A percentile compares a stretch with the other conserved stretches of the same genome.
phyloP scores from a whole-genome alignment of 2,329 filamentous ascomycete genomes.

The Eurotiales sp. region DNA sequence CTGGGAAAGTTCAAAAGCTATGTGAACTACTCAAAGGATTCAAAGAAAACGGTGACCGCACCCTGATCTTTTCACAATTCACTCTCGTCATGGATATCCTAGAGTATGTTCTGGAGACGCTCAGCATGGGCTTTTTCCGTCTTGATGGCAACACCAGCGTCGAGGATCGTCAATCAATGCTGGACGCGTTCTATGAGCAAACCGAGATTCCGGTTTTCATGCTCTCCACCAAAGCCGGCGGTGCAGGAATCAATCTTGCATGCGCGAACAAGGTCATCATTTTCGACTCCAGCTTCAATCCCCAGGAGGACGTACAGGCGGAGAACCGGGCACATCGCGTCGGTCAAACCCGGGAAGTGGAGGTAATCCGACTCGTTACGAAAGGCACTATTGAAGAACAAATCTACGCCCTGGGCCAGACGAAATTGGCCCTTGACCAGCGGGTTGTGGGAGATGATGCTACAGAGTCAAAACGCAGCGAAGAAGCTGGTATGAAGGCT shows the following conservation, averaged over 20 bases:
- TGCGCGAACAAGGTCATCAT: slow-evolving; percentile 97
- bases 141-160: slow-evolving; percentile 83
- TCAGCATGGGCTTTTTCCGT: slow-evolving; percentile 73
- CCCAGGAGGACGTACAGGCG: slow-evolving; percentile 96
- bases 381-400: slow-evolving; percentile 85
- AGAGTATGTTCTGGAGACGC: slow-evolving; percentile 70
- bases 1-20: slow-evolving; percentile 82
- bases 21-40: slow-evolving; percentile 70
- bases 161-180: slow-evolving; percentile 76
- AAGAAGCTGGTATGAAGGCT: slow-evolving; percentile 48
- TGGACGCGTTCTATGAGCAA: slow-evolving; percentile 80
- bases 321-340: slow-evolving; percentile 96
- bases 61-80: slow-evolving; percentile 91
- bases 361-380: slow-evolving; percentile 81
- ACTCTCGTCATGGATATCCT: slow-evolving; percentile 88
- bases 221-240: slow-evolving; percentile 87
- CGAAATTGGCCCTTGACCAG: slow-evolving; percentile 85
- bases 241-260: slow-evolving; percentile 94
- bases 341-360: slow-evolving; percentile 84
- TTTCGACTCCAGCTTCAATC: slow-evolving; percentile 96
- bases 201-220: slow-evolving; percentile 81
- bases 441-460: slow-evolving; percentile 60
- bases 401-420: slow-evolving; percentile 84
- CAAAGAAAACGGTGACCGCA: slow-evolving; percentile 75
- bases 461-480: slow-evolving; percentile 48